Conservation (phyloP, 495 filamentous ascomycete genomes). For the Pseudoneurospora amorphoporcata region DNA sequence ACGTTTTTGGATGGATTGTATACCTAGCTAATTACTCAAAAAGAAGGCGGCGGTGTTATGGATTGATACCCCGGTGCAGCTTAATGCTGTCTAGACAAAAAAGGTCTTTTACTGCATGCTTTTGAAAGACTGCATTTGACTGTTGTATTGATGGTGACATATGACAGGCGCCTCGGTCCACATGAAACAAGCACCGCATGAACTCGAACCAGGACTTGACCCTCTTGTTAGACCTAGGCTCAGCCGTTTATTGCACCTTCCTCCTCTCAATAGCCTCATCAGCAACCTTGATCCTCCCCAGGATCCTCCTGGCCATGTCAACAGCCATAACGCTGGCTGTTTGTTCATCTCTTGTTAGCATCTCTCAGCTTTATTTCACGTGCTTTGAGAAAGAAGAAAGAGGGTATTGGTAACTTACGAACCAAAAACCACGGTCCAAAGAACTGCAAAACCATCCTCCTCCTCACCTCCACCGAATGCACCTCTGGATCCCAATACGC, state of each 20-base stretch:
- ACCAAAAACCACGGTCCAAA: conserved; percentile 66
- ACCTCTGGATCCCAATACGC: conserved; percentile 42
- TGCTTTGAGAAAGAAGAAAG: too few species aligned
- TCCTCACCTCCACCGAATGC: conserved; percentile 39
- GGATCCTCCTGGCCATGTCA: conserved; percentile 32
- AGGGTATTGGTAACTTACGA: conserved; percentile 44
- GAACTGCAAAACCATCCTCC: conserved; percentile 39
- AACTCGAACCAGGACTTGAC: neutral
- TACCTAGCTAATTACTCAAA: neutral
- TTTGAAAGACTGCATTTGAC: neutral
- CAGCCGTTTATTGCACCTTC: conserved; percentile 19
- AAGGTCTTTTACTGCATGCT: neutral
- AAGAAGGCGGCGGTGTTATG: neutral
- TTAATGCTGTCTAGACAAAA: neutral
- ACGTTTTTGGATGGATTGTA: neutral
- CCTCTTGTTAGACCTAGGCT: neutral
- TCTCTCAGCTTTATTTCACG: neutral
- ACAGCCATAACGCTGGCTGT: conserved; percentile 29
- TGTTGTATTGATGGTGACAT: neutral
- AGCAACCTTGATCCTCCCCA: conserved; percentile 22
- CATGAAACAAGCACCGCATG: neutral
- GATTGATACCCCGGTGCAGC: neutral
- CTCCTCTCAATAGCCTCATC: conserved; percentile 26
- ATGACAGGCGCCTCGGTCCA: neutral
- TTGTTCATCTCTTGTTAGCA: neutral